Conservation (phyloP, 2,329 filamentous ascomycete species). For the Diatrype stigma region DNA sequence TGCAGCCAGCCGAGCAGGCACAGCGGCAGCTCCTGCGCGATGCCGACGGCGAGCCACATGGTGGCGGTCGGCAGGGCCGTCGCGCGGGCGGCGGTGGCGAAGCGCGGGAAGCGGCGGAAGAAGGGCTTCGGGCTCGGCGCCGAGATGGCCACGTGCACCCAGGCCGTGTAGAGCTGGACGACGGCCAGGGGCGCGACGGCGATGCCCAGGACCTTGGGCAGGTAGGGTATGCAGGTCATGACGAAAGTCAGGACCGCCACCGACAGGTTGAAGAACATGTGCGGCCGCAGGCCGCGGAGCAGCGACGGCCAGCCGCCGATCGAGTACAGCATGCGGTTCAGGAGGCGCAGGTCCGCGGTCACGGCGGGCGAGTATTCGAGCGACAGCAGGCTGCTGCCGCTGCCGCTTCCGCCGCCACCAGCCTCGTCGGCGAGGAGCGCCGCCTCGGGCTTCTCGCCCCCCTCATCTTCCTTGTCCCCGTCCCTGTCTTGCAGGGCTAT, state of each 20-base stretch:
- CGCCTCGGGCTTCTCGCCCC: background rate
- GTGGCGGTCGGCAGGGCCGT: constrained; percentile 62
- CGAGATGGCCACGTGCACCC: constrained; percentile 80
- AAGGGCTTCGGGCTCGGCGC: constrained; percentile 56
- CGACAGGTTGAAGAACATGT: constrained; percentile 32
- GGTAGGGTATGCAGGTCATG: constrained; percentile 32
- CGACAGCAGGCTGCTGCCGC: background rate
- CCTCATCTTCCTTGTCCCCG: background rate
- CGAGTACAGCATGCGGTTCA: constrained; percentile 50
- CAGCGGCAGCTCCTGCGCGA: constrained; percentile 42
- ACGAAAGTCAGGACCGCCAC: constrained; percentile 34
- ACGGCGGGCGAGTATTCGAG: constrained; percentile 22
- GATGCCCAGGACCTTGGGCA: constrained; percentile 42
- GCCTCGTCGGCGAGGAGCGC: background rate
- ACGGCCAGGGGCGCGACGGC: constrained; percentile 56
- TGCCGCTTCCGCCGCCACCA: background rate
- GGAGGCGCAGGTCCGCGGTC: constrained; percentile 44
- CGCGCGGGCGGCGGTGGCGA: constrained; percentile 57
- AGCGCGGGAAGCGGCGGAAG: constrained; percentile 62
- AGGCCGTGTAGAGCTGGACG: constrained; percentile 65
- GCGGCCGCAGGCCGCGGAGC: constrained; percentile 61
- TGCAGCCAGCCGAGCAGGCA: constrained; percentile 40
- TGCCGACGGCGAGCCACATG: constrained; percentile 51
- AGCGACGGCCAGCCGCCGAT: constrained; percentile 58
- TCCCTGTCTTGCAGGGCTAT: background rate